Percentiles rank a stretch among this genome's conserved stretches.
phyloP scores from a whole-genome alignment of 495 filamentous ascomycete species.

The Aspergillus cristatus region DNA sequence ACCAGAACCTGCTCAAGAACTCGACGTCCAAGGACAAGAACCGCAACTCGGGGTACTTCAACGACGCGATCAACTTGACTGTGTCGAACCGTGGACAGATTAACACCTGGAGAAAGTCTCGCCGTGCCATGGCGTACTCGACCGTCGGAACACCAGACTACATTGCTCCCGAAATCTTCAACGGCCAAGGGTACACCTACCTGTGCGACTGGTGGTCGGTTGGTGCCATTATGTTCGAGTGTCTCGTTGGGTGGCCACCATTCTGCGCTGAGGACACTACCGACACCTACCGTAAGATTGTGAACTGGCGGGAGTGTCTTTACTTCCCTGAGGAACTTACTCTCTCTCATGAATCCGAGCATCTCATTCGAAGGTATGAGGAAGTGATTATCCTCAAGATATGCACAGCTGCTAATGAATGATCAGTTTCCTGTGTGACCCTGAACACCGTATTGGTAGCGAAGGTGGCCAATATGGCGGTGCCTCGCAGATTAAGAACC shows the following conservation, averaged over 20 bases:
- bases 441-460: constrained; percentile 69
- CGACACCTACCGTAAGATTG: constrained; percentile 98
- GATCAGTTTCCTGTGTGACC: constrained; percentile 79
- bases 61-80: constrained; percentile 96
- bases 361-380: constrained; percentile 71
- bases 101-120: constrained; percentile 96
- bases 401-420: constrained; percentile 7
- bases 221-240: constrained; percentile 99
- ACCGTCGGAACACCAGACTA: constrained; percentile 98
- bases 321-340: constrained; percentile 95
- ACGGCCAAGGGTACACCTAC: constrained; percentile 86
- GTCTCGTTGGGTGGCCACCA: constrained; percentile 95
- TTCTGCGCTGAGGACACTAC: constrained; percentile 97
- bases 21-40: constrained; percentile 60
- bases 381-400: no score
- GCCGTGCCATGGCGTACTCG: constrained; percentile 91
- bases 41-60: constrained; percentile 77
- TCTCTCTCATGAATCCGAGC: constrained; percentile 77
- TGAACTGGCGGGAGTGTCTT: constrained; percentile 91
- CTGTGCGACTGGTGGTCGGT: constrained; percentile 99
- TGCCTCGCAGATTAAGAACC: constrained; percentile 82
- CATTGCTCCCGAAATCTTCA: constrained; percentile 97
- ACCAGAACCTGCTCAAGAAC: constrained; percentile 87
- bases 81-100: constrained; percentile 94
- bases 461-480: constrained; percentile 61